These are phyloP conservation scores for Pulicaria dysenterica DNA, from an alignment of 129 eudicot genomes.

Conservation along the genomic window DNA sequence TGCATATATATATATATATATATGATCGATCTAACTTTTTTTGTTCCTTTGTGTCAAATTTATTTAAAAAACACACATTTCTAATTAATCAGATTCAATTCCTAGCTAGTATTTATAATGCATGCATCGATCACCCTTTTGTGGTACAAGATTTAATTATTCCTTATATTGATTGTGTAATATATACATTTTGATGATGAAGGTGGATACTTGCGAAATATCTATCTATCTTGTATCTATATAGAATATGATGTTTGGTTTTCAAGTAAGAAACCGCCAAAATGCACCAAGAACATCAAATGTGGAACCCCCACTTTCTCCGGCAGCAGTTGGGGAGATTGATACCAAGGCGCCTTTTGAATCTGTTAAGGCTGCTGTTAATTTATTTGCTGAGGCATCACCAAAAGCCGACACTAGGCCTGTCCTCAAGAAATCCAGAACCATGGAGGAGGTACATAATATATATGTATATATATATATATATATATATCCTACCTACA, in stretches of 20 bases:
- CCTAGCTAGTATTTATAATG: background rate
- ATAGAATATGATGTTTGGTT: conserved; percentile 42
- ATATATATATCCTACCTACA: background rate
- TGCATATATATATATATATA: too few relatives aligned
- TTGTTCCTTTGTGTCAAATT: background rate
- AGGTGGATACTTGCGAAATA: conserved; percentile 3
- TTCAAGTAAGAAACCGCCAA: conserved; percentile 48
- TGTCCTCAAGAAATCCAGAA: conserved; percentile 45
- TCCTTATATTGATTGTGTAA: too few relatives aligned
- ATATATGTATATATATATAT: background rate
- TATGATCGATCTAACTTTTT: background rate
- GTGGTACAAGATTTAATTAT: background rate
- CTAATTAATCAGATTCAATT: background rate
- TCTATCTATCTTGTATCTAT: background rate
- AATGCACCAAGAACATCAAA: conserved; percentile 31
- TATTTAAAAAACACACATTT: background rate
- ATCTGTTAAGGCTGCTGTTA: conserved; percentile 89
- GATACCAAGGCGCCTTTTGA: conserved; percentile 81
- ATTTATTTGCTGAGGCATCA: conserved; percentile 66
- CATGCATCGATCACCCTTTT: background rate
- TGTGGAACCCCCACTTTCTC: conserved; percentile 31
- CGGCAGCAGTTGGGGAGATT: conserved; percentile 59
- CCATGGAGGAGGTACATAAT: conserved; percentile 52
- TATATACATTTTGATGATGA: conserved; percentile 25
- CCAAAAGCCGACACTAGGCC: conserved; percentile 45